phyloP scores from a whole-genome alignment of 306 rosid species.

The Cucumis cinereus region DNA sequence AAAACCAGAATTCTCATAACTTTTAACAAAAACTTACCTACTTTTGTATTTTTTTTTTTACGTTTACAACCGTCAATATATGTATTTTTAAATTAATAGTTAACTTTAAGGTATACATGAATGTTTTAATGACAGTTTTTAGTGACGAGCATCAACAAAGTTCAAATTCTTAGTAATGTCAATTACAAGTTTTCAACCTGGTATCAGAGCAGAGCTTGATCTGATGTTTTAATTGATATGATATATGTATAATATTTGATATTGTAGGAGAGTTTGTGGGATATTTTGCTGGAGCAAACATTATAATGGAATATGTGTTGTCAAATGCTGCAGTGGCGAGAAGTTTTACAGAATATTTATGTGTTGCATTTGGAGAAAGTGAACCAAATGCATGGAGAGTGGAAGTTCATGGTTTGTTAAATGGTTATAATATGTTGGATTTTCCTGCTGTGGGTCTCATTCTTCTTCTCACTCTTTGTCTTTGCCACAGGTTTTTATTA shows the following conservation, averaged over 20 bases:
- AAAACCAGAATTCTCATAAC: no score
- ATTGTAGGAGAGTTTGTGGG: conserved; percentile 74
- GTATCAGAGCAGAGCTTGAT: no score
- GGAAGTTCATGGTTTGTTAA: conserved; percentile 48
- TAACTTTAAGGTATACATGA: no score
- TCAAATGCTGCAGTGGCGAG: conserved; percentile 95
- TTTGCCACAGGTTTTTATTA: conserved; percentile 60
- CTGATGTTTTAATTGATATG: no score
- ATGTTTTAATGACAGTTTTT: no score
- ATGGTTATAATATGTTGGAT: conserved; percentile 65
- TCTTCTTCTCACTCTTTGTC: conserved; percentile 72
- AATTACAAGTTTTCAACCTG: no score
- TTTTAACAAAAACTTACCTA: no score
- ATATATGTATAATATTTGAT: neutral
- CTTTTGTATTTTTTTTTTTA: no score
- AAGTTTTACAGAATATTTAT: conserved; percentile 63
- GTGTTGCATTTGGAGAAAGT: conserved; percentile 47
- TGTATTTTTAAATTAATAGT: no score
- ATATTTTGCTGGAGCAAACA: conserved; percentile 91
- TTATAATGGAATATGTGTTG: conserved; percentile 82
- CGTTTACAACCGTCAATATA: no score
- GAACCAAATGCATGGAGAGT: conserved; percentile 65
- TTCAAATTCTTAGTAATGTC: no score
- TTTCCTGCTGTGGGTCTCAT: conserved; percentile 85
- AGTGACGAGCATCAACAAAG: no score